Evolutionary conservation across 768 basidiomycete genomes (phyloP), one percentile per base, ranked within the genome.

Genomic region (Collybiopsis luxurians): DNA sequence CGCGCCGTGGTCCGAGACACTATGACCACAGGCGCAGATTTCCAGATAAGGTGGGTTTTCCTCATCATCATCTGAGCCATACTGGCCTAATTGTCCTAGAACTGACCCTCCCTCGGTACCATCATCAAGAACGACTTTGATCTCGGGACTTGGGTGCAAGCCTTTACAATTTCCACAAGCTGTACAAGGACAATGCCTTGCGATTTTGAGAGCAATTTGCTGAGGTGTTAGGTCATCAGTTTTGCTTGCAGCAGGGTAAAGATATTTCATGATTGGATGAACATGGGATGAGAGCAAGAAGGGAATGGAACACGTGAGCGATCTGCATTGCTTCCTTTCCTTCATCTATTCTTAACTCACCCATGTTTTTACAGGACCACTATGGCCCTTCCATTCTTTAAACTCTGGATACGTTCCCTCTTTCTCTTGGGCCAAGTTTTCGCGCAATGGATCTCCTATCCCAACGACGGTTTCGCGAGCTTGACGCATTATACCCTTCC

Each of bases 131-230:
- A 83, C 75, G 57, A 92, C 76, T 27, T 83, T 75, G 24, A 84
- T 72, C 55, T 75, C 76, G 13, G 73, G 70, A 27, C 84, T 79
- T 27, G 93, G 92, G 52, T 78, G 84, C 24, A 95, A 77, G 19
- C 89, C 86, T n/a, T 68, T 53, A 65, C 94, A 95, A n/a, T 75
- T 66, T 13, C 71, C 66, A 64, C 94, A 96, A 39, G 68, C 64
- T 2, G 81, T 71, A 66, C 94, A 96, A 0, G 79, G 75, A 3
- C 89, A 82, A 71, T 93, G 92, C 15, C 94, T 82, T 4, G 94
- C 90, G 56, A 94, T 87, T 75, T 92, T 95, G 61, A 92, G 77
- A 13, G 84, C 73, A 1, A 85, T 69, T 10, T 81, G 78, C 34
- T 75, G 68, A 51, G 81, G 67, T 19, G 75, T 76, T 50, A 88